A percentile compares a stretch with the other conserved stretches of the same genome.
These are phyloP conservation scores for Amaranthus hypochondriacus DNA, from an alignment of 148 eudicot genomes.

Conservation along the genomic window DNA sequence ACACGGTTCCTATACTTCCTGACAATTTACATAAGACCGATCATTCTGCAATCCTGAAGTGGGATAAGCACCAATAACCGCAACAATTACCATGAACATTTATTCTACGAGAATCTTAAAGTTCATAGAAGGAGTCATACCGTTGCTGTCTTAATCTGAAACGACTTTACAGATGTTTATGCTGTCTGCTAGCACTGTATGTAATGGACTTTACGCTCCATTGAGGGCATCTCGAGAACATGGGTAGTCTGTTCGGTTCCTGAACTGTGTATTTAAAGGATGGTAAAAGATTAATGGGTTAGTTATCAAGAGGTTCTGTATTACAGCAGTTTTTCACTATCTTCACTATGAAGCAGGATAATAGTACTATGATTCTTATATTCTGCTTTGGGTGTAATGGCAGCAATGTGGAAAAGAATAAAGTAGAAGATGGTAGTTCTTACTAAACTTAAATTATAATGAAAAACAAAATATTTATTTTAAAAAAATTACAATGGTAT, in stretches of 20 bases:
- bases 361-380: conserved; percentile 24
- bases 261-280: neutral
- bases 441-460: neutral
- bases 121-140: conserved; percentile 5
- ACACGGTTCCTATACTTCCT: neutral
- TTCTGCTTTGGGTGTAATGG: neutral
- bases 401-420: neutral
- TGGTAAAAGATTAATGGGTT: neutral
- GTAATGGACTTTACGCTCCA: conserved; percentile 1
- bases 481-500: neutral
- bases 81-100: neutral
- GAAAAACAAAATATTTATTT: neutral
- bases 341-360: neutral
- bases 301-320: neutral
- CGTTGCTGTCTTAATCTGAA: conserved; percentile 19
- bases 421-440: conserved; percentile 1
- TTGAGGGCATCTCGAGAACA: neutral
- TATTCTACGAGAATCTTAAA: conserved; percentile 7
- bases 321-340: neutral
- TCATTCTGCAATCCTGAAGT: neutral
- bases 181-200: conserved; percentile 9
- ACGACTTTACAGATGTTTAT: conserved; percentile 21
- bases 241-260: neutral
- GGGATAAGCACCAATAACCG: neutral
- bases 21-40: neutral